These are phyloP conservation scores for Opeltia flavorubescens DNA, from an alignment of 495 filamentous ascomycete genomes.

Conservation along the genomic window DNA sequence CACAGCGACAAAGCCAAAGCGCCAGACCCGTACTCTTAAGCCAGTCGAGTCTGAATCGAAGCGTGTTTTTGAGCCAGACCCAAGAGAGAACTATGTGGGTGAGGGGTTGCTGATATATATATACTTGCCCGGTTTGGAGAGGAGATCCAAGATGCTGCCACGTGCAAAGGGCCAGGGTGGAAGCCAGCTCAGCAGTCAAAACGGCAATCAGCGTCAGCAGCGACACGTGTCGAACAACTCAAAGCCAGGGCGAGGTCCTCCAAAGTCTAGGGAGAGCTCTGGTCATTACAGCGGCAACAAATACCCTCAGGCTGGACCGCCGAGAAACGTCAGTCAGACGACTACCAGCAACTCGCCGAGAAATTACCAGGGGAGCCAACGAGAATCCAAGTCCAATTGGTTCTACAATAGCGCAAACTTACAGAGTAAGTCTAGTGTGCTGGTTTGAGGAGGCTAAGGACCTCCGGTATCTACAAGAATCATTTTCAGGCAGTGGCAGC, in stretches of 20 bases:
- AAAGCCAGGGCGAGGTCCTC: conserved; percentile 6
- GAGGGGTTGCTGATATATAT: not conserved
- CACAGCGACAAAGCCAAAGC: not conserved
- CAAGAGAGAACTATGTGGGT: not conserved
- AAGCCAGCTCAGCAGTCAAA: not conserved
- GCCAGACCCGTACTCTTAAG: not conserved
- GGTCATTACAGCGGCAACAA: conserved; percentile 7
- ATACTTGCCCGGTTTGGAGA: not conserved
- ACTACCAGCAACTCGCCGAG: not conserved
- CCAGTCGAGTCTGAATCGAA: not conserved
- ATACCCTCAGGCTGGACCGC: conserved; percentile 1
- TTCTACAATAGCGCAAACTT: not conserved
- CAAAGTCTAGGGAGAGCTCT: conserved; percentile 9
- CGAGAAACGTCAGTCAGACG: conserved; percentile 1
- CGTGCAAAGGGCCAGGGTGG: not conserved
- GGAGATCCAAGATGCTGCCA: not conserved
- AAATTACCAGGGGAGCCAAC: not conserved
- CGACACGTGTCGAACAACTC: conserved; percentile 3
- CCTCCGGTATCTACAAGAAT: not conserved
- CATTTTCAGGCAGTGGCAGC: not conserved
- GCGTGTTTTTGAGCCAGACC: not conserved
- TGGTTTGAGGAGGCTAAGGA: not conserved
- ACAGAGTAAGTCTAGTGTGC: not conserved
- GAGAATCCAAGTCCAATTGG: not conserved
- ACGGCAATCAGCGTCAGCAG: conserved; percentile 1